A percentile compares a stretch with the other conserved stretches of the same genome.
phyloP scores from a whole-genome alignment of 495 filamentous ascomycete genomes.

The Aspergillus bridgeri region DNA sequence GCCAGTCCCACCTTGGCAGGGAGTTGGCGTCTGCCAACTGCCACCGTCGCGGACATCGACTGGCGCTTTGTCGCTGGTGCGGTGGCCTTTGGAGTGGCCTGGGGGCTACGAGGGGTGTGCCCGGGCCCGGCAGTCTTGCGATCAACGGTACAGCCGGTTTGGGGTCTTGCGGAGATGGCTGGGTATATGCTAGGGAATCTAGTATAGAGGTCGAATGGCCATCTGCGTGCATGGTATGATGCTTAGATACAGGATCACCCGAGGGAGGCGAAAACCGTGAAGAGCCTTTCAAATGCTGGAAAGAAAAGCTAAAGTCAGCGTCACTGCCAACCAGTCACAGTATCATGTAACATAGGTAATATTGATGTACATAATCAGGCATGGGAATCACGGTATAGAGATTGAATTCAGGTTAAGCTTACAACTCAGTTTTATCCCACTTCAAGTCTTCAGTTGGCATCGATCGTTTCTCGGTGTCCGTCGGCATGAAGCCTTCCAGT shows the following conservation, averaged over 20 bases:
- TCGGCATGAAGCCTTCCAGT: constrained; percentile 63
- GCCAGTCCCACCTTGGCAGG: constrained; percentile 40
- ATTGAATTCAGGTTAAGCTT: constrained; percentile 28
- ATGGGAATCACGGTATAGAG: background rate
- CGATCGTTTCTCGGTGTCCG: constrained; percentile 9
- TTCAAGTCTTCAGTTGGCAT: background rate
- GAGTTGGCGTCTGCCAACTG: constrained; percentile 44
- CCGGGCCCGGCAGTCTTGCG: constrained; percentile 54
- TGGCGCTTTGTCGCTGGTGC: constrained; percentile 52
- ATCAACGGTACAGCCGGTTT: constrained; percentile 44
- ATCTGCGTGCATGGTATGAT: background rate
- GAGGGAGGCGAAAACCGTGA: background rate
- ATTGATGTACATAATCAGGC: constrained; percentile 5
- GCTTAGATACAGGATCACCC: background rate
- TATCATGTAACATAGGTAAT: constrained; percentile 2
- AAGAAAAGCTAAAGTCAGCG: constrained; percentile 5
- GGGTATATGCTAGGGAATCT: constrained; percentile 47
- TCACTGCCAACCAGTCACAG: background rate
- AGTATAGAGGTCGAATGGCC: constrained; percentile 15
- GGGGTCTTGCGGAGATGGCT: constrained; percentile 46
- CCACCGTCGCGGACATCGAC: constrained; percentile 49
- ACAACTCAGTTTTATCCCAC: constrained; percentile 44
- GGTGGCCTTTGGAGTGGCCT: constrained; percentile 51
- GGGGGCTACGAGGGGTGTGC: constrained; percentile 55
- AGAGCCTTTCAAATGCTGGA: constrained; percentile 3